Evolutionary conservation across 345 rosid species (phyloP), one percentile per base, ranked within the genome.

Genomic region (Populus simonii): DNA sequence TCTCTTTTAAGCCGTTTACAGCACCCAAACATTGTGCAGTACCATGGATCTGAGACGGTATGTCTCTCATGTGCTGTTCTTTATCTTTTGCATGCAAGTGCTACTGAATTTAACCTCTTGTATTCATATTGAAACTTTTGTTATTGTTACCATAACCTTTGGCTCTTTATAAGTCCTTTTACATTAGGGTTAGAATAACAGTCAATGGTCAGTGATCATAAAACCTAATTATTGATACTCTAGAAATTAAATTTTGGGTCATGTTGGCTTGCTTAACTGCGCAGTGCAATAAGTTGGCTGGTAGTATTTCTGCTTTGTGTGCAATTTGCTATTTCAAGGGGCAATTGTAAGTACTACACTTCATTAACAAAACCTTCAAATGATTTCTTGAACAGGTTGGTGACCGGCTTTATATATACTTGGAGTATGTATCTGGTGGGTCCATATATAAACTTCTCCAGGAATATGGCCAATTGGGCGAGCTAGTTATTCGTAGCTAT

Each of bases 401-500:
- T 36, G 91, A 92, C 77, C 88, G 76, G 72, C 83, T 92, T 53
- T 92, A 90, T 73, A 92, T 92, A 78, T 92, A 89, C 86, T 84
- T 92, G 73, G 93, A 92, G 87, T 92, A 90, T 80, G 92, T 90
- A 39, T 90, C 96, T 76, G 96, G 91, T 74, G 96, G 96, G 38
- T 92, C 96, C 67, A 92, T 92, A 55, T 89, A 92, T 84, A 92
- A 89, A 85, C 82, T 92, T 76, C 96, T 92, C 68, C 93, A 88
- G 84, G 96, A 92, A 8, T 92, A 92, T 80, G 96, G 96, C 51
- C 88, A 80, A 53, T 81, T 92, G n/a, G 89, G 92, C 13, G 96
- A 90, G 80, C 76, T 27, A 41, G 93, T 88, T 45, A 89, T 92
- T 70, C 91, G 92, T 55, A 92, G 89, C 82, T 92, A 87, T 79